Percentiles rank a stretch among this genome's conserved stretches.
Evolutionary conservation across 805 yeast genomes (phyloP).

Genomic region (Tetrapisispora nanseiensis): DNA sequence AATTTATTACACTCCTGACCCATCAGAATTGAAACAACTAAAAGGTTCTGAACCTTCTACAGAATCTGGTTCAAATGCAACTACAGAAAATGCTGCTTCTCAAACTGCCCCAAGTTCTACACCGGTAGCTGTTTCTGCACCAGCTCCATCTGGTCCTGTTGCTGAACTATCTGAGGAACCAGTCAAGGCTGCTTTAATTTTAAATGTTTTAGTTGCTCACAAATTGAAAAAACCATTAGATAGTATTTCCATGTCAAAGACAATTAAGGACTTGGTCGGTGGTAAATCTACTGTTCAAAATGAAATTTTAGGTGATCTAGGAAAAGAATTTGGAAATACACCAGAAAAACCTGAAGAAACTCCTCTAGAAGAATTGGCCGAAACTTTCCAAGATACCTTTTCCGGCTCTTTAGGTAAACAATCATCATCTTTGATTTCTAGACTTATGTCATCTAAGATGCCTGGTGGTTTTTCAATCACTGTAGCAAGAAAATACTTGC

Average conservation of each 20-base stretch:
- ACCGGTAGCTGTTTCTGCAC: conserved; percentile 48
- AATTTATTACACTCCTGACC: conserved; percentile 87
- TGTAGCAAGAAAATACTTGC: conserved; percentile 83
- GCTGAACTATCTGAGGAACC: conserved; percentile 85
- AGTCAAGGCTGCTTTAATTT: conserved; percentile 67
- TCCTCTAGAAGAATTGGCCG: conserved; percentile 92
- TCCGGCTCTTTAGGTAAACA: conserved; percentile 88
- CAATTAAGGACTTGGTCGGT: conserved; percentile 93
- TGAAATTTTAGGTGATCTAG: conserved; percentile 96
- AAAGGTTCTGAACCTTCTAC: conserved; percentile 18
- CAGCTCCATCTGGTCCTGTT: conserved; percentile 71
- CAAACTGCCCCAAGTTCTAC: conserved; percentile 50
- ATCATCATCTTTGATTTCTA: conserved; percentile 76
- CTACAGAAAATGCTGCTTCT: conserved; percentile 36
- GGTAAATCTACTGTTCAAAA: conserved; percentile 98
- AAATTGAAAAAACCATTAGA: conserved; percentile 87
- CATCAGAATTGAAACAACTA: conserved; percentile 34
- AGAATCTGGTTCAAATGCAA: conserved; percentile 18
- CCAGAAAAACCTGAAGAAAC: conserved; percentile 99
- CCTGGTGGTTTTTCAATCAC: conserved; percentile 98
- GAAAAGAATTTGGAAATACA: conserved; percentile 94
- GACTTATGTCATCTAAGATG: conserved; percentile 94
- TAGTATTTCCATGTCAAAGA: conserved; percentile 77
- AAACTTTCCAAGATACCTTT: conserved; percentile 85
- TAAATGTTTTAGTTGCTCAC: conserved; percentile 89